Conservation (phyloP, 768 basidiomycete species). For the Paxillus ammoniavirescens region DNA sequence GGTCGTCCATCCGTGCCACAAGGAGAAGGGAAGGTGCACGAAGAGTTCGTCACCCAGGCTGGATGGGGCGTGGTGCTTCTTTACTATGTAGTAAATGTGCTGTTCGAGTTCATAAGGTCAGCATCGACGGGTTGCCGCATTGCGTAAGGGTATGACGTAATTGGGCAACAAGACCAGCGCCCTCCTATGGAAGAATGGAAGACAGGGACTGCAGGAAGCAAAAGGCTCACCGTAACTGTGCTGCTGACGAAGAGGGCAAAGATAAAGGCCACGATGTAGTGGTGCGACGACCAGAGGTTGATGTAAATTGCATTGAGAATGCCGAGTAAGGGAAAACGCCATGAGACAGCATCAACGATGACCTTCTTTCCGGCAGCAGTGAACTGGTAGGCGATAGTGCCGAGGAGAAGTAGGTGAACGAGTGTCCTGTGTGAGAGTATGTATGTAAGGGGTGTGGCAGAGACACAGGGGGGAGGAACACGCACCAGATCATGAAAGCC, state of each 20-base stretch:
- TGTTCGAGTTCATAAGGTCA: conserved; percentile 26
- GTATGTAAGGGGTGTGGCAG: conserved; percentile 9
- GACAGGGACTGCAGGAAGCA: background rate
- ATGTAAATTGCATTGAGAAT: conserved; percentile 89
- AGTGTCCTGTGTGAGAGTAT: conserved; percentile 55
- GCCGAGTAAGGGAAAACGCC: conserved; percentile 88
- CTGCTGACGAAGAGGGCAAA: conserved; percentile 87
- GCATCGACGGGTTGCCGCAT: conserved; percentile 6
- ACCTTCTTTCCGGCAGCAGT: conserved; percentile 70
- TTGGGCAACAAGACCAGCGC: conserved; percentile 1
- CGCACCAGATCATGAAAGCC: conserved; percentile 88
- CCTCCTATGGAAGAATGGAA: conserved; percentile 16
- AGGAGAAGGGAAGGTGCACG: conserved; percentile 93
- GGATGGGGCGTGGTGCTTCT: conserved; percentile 75
- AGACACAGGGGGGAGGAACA: conserved; percentile 1
- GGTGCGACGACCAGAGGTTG: conserved; percentile 76
- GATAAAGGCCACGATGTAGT: conserved; percentile 82
- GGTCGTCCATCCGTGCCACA: conserved; percentile 93
- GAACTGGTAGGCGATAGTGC: conserved; percentile 90
- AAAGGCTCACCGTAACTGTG: conserved; percentile 43
- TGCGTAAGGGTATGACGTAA: conserved; percentile 6
- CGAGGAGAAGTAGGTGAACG: conserved; percentile 88
- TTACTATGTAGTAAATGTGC: conserved; percentile 94
- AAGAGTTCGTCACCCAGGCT: conserved; percentile 77
- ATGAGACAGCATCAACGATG: conserved; percentile 85